Evolutionary conservation across 768 basidiomycete species (phyloP), one percentile per base, ranked within the genome.

Genomic region (Tulasnella sp.): DNA sequence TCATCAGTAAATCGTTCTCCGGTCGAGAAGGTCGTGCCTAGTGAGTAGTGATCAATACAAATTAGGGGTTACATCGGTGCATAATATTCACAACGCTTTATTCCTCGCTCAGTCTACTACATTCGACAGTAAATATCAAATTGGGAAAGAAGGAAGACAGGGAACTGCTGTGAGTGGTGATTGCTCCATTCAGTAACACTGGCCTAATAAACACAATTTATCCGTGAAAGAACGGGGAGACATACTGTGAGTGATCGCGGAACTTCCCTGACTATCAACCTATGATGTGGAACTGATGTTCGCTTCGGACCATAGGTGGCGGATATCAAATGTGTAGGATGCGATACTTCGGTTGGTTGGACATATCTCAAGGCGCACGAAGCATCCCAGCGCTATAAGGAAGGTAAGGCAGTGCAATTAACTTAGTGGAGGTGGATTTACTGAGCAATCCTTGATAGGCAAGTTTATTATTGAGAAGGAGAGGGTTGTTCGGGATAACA

Each of bases 401-500:
- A 57, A 53, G 57, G 55, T 42, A 13, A 25, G 28, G 49, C 40
- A 33, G 34, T 15, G 19, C 29, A 8, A 8, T 16, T 16, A 16
- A 16, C 16, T 15, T 44, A 33, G 20, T 8, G 15, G 15, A 6
- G 19, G 6, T 7, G 13, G 15, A 12, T 12, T n/a, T 50, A 20
- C 5, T 33, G 7, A 37, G 10, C 19, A 7, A 5, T n/a, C 40
- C 13, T 45, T 16, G 31, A 4, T 29, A 56, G 57, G 57, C 12
- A 57, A 57, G 37, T 57, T 48, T 29, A 57, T 57, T 37, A 49
- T 57, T 19, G 57, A 57, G 50, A 57, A 56, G 19, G 54, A 57
- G 39, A 31, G 55, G 37, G 53, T 57, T 20, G 45, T 53, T 25
- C 48, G 55, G 27, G 57, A 57, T 15, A 57, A 57, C 35, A 51